Base-by-base conservation (phyloP, 345 rosid genomes). In the Linum lewisii region DNA sequence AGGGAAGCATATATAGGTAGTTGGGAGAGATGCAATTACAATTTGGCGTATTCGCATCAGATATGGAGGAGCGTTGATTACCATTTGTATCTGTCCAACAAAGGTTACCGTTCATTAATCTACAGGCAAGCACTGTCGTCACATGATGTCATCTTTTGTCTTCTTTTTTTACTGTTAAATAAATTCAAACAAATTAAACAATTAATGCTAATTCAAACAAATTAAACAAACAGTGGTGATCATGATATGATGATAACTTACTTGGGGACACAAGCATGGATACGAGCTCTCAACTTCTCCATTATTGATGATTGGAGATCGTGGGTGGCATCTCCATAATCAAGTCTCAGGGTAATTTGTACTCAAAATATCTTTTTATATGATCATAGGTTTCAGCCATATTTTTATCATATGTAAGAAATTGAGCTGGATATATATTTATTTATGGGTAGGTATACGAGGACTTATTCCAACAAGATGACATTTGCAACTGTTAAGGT, bases 401-500 rank as follows among this genome's bases (percentile, higher is more conserved):
- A n/a, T n/a, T n/a, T n/a, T n/a, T n/a, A n/a, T n/a, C n/a, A n/a
- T n/a, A 13, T 3, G 19, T 52, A 51, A 51, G 6, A 5, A 5
- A 21, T 15, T 3, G 16, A 21, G 18, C 19, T 51, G 23, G 21
- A 51, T 7, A n/a, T n/a, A n/a, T n/a, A n/a, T n/a, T n/a, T n/a
- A 4, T 5, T 21, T 23, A 5, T 54, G 32, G 6, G 13, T 24
- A 54, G 57, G 26, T 54, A 54, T 24, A 54, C 57, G 29, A 54
- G 57, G 26, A 54, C 57, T 5, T 54, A 54, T 16, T 54, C 57
- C 7, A 54, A 54, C 26, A 9, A 24, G 26, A 54, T 54, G 57
- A 57, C 60, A 57, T 57, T 32, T 57, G 60, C 60, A 57, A 57
- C 60, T 2, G 60, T 57, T 10, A 57, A 57, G 60, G 60, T n/a